phyloP scores from a whole-genome alignment of 441 rosid species.

The Cnidoscolus chayamansa region DNA sequence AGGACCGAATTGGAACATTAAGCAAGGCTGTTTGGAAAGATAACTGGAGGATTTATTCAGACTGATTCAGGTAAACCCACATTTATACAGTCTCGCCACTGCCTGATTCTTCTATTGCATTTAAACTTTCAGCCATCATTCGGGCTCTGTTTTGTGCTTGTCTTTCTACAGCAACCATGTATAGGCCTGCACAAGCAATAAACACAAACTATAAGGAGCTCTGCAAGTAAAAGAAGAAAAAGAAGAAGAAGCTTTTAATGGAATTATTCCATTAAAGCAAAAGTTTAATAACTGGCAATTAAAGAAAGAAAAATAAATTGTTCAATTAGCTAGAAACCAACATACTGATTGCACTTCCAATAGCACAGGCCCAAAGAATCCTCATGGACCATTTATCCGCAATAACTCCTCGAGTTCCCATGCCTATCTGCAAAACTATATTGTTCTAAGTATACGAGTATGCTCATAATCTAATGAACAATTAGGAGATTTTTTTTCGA shows the following conservation, averaged over 20 bases:
- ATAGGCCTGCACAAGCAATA: conserved; percentile 47
- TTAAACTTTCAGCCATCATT: conserved; percentile 61
- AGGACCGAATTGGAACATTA: not conserved
- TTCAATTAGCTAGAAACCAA: not conserved
- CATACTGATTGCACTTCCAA: conserved; percentile 80
- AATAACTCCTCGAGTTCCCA: conserved; percentile 67
- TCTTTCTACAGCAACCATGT: conserved; percentile 82
- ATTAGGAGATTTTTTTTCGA: not conserved
- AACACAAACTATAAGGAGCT: conserved; percentile 1
- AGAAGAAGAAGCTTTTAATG: not conserved
- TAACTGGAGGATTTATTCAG: not conserved
- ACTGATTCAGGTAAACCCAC: conserved; percentile 11
- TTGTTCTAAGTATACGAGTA: not conserved
- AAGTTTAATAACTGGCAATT: not conserved
- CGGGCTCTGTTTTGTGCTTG: conserved; percentile 66
- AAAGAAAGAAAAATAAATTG: not conserved
- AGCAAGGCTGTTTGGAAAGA: conserved; percentile 6
- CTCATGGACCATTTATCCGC: conserved; percentile 87
- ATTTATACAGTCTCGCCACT: conserved; percentile 43
- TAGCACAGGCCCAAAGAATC: conserved; percentile 77
- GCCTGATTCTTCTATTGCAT: conserved; percentile 45
- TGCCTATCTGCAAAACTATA: conserved; percentile 31
- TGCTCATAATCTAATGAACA: not conserved
- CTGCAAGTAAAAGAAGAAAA: not conserved
- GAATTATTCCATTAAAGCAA: not conserved